These are phyloP conservation scores for Funneliformis caledonium DNA, from an alignment of 371 early-diverging fungal genomes.

Conservation along the genomic window DNA sequence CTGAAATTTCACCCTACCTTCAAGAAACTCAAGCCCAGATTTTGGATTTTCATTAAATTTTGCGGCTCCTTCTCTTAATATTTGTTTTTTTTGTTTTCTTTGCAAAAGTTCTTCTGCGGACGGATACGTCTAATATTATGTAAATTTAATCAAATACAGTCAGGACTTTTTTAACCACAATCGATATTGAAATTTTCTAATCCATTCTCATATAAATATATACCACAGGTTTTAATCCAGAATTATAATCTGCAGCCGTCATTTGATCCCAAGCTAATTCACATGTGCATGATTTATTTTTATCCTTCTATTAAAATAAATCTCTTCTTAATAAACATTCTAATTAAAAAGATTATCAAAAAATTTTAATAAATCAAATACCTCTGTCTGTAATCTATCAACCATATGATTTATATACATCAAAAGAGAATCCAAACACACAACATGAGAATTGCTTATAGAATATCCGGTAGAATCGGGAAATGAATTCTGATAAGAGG, in stretches of 20 bases:
- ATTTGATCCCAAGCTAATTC: slow-evolving; percentile 31
- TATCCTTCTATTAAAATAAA: slow-evolving; percentile 21
- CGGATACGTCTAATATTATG: slow-evolving; percentile 15
- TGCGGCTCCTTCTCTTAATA: slow-evolving; percentile 77
- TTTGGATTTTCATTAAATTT: slow-evolving; percentile 87
- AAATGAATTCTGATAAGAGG: slow-evolving; percentile 48
- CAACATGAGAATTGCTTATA: slow-evolving; percentile 62
- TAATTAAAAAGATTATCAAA: too few species aligned
- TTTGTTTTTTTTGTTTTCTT: slow-evolving; percentile 62
- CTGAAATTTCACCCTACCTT: background rate
- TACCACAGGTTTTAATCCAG: slow-evolving; percentile 32
- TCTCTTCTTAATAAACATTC: too few species aligned
- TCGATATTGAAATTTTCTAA: background rate
- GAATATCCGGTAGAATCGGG: slow-evolving; percentile 75
- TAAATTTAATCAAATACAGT: background rate
- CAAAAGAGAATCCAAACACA: slow-evolving; percentile 82
- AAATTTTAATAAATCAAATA: background rate
- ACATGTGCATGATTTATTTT: background rate
- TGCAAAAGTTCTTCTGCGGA: slow-evolving; percentile 35
- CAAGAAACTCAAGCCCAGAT: slow-evolving; percentile 47
- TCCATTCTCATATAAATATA: background rate
- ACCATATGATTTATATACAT: slow-evolving; percentile 80
- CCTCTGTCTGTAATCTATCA: slow-evolving; percentile 54
- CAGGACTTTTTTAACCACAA: background rate
- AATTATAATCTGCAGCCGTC: slow-evolving; percentile 34